Base-by-base conservation (phyloP, 148 eudicot species). In the Cornus suecica region DNA sequence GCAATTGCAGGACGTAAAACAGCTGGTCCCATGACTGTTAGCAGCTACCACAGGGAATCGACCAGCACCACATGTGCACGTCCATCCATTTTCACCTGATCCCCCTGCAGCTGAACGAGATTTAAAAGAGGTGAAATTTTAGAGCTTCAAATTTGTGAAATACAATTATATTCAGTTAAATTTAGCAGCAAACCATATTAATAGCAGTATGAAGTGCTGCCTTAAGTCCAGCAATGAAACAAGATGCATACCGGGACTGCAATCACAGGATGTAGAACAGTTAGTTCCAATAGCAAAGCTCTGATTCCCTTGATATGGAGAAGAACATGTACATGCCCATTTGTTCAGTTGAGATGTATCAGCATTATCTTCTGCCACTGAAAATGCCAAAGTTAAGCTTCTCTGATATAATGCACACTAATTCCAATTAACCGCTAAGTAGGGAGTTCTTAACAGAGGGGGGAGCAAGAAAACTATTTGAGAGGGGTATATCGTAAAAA, bases 1-100 rank as follows among this genome's bases (percentile, higher is more conserved):
- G 88, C 98, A 94, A 73, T 87, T 77, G 86, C 98, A 94, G 71
- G 87, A 79, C 1, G 90, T 84, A 74, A 94, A 94, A 87, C 98
- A 94, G 78, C 72, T 81, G 62, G n/a, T 71, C 41, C 73, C 79
- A 65, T 69, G 87, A 66, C 72, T 83, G 65, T 78, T 79, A 41
- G 81, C 76, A 42, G 81, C 83, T 70, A 92, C 69, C 75, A 58
- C 64, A 76, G 98, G 98, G 56, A 92, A 78, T 42, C 79, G 74
- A 84, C 80, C 90, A 73, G 51, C 78, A 70, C 76, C 67, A 77
- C 98, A 94, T 52, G 75, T 34, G 80, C 98, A 94, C 42, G 77
- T 79, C 98, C 97, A 94, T 74, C 69, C 82, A 56, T 74, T 69
- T 74, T 79, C 77, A 23, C 82, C 78, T 70, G 90, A 74, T 70